phyloP scores from a whole-genome alignment of 352 stramenopile genomes.

The Phytophthora pseudosyringae region DNA sequence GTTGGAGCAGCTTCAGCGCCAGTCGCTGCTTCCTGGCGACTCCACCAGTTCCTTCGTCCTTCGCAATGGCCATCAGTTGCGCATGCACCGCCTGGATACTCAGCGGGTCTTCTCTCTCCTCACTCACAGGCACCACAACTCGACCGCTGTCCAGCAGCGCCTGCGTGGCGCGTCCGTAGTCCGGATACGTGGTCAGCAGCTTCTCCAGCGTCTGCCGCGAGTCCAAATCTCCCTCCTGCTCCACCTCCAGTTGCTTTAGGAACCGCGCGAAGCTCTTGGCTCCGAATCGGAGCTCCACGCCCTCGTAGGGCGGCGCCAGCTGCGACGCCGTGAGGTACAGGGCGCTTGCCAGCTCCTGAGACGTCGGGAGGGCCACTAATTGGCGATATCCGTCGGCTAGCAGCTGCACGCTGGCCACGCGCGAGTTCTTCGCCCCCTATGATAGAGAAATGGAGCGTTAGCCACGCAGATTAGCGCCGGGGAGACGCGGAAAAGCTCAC shows the following conservation, averaged over 20 bases:
- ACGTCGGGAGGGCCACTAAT: slow-evolving; percentile 42
- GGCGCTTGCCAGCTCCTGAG: slow-evolving; percentile 50
- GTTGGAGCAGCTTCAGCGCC: slow-evolving; percentile 59
- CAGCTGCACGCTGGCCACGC: slow-evolving; percentile 53
- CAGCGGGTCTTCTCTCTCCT: slow-evolving; percentile 27
- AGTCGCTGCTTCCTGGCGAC: slow-evolving; percentile 67
- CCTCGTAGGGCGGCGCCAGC: slow-evolving; percentile 71
- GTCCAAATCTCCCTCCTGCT: slow-evolving; percentile 10
- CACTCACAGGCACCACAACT: slow-evolving; percentile 23
- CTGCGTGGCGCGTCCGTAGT: slow-evolving; percentile 62
- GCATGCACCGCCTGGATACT: slow-evolving; percentile 61
- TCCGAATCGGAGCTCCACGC: slow-evolving; percentile 78
- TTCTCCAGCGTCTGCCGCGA: slow-evolving; percentile 33
- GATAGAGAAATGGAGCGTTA: background rate
- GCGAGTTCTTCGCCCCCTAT: slow-evolving; percentile 62
- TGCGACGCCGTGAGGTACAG: slow-evolving; percentile 78
- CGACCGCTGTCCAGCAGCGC: slow-evolving; percentile 47
- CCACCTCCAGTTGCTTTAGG: slow-evolving; percentile 46
- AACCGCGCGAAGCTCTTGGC: slow-evolving; percentile 68
- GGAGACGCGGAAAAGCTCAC: slow-evolving; percentile 24
- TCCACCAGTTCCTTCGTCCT: slow-evolving; percentile 63
- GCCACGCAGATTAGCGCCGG: background rate
- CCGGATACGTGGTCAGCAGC: slow-evolving; percentile 48
- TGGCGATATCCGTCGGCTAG: slow-evolving; percentile 53
- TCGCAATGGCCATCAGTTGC: slow-evolving; percentile 60